Evolutionary conservation across 257 asterid species (phyloP).

Genomic region (Nicotiana undulata): DNA sequence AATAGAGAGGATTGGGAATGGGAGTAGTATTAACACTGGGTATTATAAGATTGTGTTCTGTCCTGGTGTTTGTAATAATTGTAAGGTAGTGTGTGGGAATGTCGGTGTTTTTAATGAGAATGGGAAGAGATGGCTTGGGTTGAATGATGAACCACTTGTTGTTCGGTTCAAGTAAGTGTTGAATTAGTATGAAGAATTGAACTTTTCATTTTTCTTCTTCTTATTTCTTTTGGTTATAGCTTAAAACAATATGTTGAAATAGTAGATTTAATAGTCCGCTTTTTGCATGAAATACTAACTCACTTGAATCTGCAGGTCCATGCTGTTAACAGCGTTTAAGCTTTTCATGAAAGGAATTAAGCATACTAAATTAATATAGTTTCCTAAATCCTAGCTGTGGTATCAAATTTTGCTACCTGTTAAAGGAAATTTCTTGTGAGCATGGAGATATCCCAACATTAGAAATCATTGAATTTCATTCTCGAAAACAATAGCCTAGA

Average conservation of each 20-base stretch:
- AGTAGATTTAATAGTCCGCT: not conserved
- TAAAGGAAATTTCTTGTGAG: constrained; percentile 18
- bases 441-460: constrained; percentile 20
- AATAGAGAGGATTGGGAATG: constrained; percentile 29
- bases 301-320: too few relatives aligned
- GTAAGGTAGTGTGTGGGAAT: constrained; percentile 36
- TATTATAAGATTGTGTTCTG: constrained; percentile 39
- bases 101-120: constrained; percentile 42
- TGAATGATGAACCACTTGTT: constrained; percentile 34
- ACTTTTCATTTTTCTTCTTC: not conserved
- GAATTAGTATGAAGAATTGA: not conserved
- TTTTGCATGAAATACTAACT: too few relatives aligned
- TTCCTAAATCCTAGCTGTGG: too few relatives aligned
- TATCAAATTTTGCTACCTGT: constrained; percentile 5
- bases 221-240: not conserved
- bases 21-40: not conserved
- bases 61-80: constrained; percentile 32
- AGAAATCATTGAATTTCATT: constrained; percentile 13
- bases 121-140: constrained; percentile 40
- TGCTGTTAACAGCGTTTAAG: too few relatives aligned
- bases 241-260: too few relatives aligned
- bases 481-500: constrained; percentile 20
- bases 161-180: constrained; percentile 30
- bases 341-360: too few relatives aligned
- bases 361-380: too few relatives aligned